Base-by-base conservation (phyloP, 495 filamentous ascomycete species). In the Penicillium nucicola region DNA sequence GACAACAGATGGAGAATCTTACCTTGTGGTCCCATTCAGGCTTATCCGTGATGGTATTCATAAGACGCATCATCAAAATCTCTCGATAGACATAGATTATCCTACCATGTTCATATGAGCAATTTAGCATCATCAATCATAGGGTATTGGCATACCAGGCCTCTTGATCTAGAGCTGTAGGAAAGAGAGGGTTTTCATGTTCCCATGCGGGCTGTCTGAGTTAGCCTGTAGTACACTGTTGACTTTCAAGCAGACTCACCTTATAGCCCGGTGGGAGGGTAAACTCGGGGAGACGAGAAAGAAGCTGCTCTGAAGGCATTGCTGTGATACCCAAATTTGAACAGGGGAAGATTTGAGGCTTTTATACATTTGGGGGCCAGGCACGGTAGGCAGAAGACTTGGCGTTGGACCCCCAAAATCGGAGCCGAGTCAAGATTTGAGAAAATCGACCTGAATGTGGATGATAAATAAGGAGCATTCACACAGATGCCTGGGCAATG, bases 1-100 rank as follows among this genome's bases (percentile, higher is more conserved):
- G 12, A 33, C 10, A 1, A 12, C 2, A 1, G 9, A 14, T 22
- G n/a, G n/a, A 11, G 3, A 0, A 18, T 12, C 15, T 1, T 28
- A 82, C 70, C 45, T 82, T 78, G 11, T 47, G 42, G 13, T 78
- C 56, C 80, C 76, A 83, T 14, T 70, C 63, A 8, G 66, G 61
- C 53, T 77, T 77, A 48, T 80, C 64, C 34, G 74, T 68, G 31
- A 76, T 65, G 12, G 36, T 37, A 33, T 74, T 66, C 53, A 77
- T 71, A 6, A 69, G n/a, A 2, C 46, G 55, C 50, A 74, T 56
- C 58, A 74, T 69, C 4, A 50, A 1, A 22, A 58, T 48, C 10
- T 61, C 55, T 37, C 44, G 28, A 9, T 36, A 36, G 2, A 28
- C 25, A 28, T 28, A 28, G 25, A 28, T 28, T 2, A 28, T 28